Evolutionary conservation across 1,284 basidiomycete species (phyloP), one percentile per base, ranked within the genome.

Genomic region (Taiwanofungus camphoratus): DNA sequence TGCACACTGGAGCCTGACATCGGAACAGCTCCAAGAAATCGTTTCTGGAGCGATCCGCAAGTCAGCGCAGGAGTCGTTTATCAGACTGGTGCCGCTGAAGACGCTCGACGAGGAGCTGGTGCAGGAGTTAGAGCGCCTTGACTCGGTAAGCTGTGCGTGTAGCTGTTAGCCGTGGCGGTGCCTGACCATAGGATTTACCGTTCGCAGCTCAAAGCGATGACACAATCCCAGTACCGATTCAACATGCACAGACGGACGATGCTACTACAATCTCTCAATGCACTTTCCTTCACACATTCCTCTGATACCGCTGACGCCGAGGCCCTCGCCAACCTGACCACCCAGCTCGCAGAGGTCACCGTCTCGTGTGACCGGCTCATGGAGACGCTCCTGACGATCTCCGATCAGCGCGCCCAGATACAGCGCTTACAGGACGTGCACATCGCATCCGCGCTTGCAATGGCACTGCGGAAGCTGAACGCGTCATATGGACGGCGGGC

Each of bases 401-500:
- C 69, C 4, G 79, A 85, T 52, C 84, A 86, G 49, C 68, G 79
- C 21, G 65, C 70, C 0, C 84, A 88, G 61, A 71, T 89, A 5
- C 63, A 69, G 15, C 66, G 67, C 32, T 52, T 87, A 29, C 67
- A 77, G 15, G 80, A 87, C 47, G 63, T 71, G 21, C 87, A 89
- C 60, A 77, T 74, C 62, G 71, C 80, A 3, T 85, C 81, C 21
- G 84, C 86, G 12, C 72, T 89, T 11, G 79, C 81, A 2, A 75
- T 89, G 52, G 85, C 82, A 5, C 60, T 90, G 36, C 73, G 86
- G 8, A 90, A 90, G 66, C 70, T 89, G 29, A 88, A 88, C 58
- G 73, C 71, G 33, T 82, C 81, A 37, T 85, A 85, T 49, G 76
- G 78, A 8, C 75, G 77, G 35, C 76, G 84, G 24, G 76, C 71